These are phyloP conservation scores for Vigna radiata DNA, from an alignment of 306 rosid species.

Conservation along the genomic window DNA sequence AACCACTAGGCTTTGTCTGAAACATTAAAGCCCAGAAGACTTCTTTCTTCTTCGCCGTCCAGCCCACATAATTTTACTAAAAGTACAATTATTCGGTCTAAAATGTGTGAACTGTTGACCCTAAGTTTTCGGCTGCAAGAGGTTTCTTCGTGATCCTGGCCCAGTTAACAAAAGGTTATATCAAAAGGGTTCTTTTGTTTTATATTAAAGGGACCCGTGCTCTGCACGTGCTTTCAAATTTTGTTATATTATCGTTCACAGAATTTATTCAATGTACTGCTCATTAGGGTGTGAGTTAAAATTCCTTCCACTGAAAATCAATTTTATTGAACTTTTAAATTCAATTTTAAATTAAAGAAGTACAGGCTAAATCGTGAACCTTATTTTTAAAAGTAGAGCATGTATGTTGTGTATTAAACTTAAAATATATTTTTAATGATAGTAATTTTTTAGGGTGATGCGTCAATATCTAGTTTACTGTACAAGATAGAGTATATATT, in stretches of 20 bases:
- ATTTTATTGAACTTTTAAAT: not conserved
- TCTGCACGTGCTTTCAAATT: not conserved
- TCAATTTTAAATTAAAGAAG: not conserved
- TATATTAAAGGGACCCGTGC: not conserved
- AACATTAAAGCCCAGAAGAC: slow-evolving; percentile 32
- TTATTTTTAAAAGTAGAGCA: not conserved
- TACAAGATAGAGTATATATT: not conserved
- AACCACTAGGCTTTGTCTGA: not conserved
- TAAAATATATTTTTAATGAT: not conserved
- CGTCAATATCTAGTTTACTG: not conserved
- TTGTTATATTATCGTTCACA: too few relatives aligned
- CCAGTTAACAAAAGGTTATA: not conserved
- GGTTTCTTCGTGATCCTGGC: not conserved
- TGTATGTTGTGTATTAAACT: not conserved
- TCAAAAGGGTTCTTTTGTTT: too few relatives aligned
- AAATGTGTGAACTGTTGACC: slow-evolving; percentile 34
- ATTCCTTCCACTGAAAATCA: not conserved
- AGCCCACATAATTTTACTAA: slow-evolving; percentile 30
- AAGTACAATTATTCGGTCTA: slow-evolving; percentile 4
- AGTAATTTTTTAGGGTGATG: not conserved
- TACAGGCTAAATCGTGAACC: not conserved
- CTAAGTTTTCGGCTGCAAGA: not conserved
- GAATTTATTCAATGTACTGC: too few relatives aligned
- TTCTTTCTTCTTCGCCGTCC: not conserved
- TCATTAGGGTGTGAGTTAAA: too few relatives aligned